A percentile compares a stretch with the other conserved stretches of the same genome.
phyloP scores from a whole-genome alignment of 2,329 filamentous ascomycete genomes.

The Zymoseptoria ardabiliae region DNA sequence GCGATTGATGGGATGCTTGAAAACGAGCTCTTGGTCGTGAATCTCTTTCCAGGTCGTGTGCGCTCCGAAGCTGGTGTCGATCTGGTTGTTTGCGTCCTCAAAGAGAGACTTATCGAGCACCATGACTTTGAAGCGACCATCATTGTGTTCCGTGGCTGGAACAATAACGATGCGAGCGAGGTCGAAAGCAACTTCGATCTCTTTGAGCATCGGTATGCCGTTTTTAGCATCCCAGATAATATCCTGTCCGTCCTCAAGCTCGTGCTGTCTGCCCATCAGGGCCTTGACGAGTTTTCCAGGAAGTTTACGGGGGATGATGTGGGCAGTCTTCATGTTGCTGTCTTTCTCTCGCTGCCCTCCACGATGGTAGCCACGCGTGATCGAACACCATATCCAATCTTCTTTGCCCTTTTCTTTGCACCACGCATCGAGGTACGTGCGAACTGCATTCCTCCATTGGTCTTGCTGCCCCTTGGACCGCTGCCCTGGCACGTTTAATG shows the following conservation, averaged over 20 bases:
- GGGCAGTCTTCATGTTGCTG: too few relatives aligned
- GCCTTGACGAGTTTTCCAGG: too few relatives aligned
- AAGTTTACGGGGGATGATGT: too few relatives aligned
- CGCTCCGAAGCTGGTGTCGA: background rate
- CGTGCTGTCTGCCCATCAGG: background rate
- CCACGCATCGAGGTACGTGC: too few relatives aligned
- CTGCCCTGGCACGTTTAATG: too few relatives aligned
- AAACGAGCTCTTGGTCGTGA: background rate
- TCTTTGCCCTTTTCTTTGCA: too few relatives aligned
- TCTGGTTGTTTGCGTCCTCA: background rate
- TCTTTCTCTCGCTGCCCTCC: too few relatives aligned
- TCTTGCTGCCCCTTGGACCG: too few relatives aligned
- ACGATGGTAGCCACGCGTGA: too few relatives aligned
- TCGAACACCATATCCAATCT: too few relatives aligned
- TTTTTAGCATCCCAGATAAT: background rate
- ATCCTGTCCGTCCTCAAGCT: background rate
- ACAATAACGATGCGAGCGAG: background rate
- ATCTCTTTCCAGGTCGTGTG: background rate
- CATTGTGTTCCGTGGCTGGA: background rate
- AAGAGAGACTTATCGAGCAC: background rate
- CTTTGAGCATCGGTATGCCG: background rate
- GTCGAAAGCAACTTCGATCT: background rate
- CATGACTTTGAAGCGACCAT: background rate
- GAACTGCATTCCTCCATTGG: too few relatives aligned
- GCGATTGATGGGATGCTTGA: background rate